Base-by-base conservation (phyloP, 306 rosid genomes). In the Cucurbita ficifolia region DNA sequence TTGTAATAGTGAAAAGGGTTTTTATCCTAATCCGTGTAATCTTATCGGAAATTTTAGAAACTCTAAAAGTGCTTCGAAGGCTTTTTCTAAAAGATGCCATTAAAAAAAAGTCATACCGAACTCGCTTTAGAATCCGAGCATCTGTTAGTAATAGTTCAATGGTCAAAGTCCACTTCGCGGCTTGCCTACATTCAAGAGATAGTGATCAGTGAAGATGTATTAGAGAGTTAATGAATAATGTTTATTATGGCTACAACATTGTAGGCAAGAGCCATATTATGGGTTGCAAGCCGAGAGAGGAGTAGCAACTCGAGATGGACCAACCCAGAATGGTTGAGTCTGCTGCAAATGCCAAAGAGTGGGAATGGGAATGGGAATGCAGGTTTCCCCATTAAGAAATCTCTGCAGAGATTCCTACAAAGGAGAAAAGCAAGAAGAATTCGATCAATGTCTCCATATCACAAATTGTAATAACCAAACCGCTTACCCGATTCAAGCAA, bases 371-470 rank as follows among this genome's bases (percentile, higher is more conserved):
- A 49, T 9, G 59, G 43, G 17, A 70, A 29, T 33, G 45, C 16
- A 33, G 45, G 46, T 70, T 70, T 70, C 74, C 33, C 74, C 74
- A 70, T 70, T 16, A 70, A 70, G 59, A 52, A 55, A 54, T 72
- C 76, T 38, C 76, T 72, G 18, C 64, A 72, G 43, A 54, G 52
- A 36, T 72, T 72, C 64, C 13, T 72, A 36, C 76, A 72, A 53
- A 38, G 38, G 50, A 72, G 76, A 38, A 54, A 55, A 51, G 40
- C 36, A 3, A 72, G 76, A 72, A 53, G 76, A 72, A 54, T 36
- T 38, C 39, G 5, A 72, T n/a, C 76, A 2, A 19, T 36, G 42
- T 54, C 65, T 36, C 76, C 76, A 21, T 72, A 72, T 72, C 18
- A 19, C 48, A 54, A 72, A 50, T 49, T 48, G 73, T 69, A 69